Evolutionary conservation across 495 filamentous ascomycete genomes (phyloP).

Genomic region (Penicillium silybi): DNA sequence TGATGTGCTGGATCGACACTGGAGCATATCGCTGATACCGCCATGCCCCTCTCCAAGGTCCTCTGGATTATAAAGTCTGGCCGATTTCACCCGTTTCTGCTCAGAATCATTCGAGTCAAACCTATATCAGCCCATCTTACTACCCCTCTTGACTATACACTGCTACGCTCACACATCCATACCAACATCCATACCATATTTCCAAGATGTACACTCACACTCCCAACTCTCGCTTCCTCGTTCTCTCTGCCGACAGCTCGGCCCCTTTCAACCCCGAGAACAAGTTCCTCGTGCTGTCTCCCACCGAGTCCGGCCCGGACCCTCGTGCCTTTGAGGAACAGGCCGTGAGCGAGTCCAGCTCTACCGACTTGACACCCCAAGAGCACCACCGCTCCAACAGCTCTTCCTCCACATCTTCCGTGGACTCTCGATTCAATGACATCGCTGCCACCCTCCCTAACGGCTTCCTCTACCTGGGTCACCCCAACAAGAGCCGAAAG

Average conservation of each 20-base stretch:
- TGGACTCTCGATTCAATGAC: slow-evolving; percentile 16
- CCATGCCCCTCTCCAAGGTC: slow-evolving; percentile 25
- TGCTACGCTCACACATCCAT: neutral
- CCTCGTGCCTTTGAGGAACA: slow-evolving; percentile 23
- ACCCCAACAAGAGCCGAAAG: slow-evolving; percentile 16
- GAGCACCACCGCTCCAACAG: slow-evolving; percentile 21
- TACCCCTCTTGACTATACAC: neutral
- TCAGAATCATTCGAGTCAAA: neutral
- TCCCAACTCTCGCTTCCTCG: slow-evolving; percentile 35
- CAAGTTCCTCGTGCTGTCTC: slow-evolving; percentile 35
- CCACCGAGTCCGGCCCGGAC: slow-evolving; percentile 34
- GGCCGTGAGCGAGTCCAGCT: slow-evolving; percentile 13
- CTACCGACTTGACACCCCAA: slow-evolving; percentile 5
- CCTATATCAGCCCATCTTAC: neutral
- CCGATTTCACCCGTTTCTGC: slow-evolving; percentile 19
- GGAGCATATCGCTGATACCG: slow-evolving; percentile 22
- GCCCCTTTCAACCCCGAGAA: slow-evolving; percentile 20
- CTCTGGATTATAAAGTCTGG: slow-evolving; percentile 31
- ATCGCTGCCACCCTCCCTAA: slow-evolving; percentile 15
- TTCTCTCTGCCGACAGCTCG: slow-evolving; percentile 24
- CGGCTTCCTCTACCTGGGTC: slow-evolving; percentile 33
- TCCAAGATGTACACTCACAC: slow-evolving; percentile 38
- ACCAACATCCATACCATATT: too few relatives aligned
- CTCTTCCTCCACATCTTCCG: slow-evolving; percentile 21
- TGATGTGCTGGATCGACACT: slow-evolving; percentile 33